Evolutionary conservation across 2,329 filamentous ascomycete genomes (phyloP), one percentile per base, ranked within the genome.

Genomic region (Aspergillus transmontanensis): DNA sequence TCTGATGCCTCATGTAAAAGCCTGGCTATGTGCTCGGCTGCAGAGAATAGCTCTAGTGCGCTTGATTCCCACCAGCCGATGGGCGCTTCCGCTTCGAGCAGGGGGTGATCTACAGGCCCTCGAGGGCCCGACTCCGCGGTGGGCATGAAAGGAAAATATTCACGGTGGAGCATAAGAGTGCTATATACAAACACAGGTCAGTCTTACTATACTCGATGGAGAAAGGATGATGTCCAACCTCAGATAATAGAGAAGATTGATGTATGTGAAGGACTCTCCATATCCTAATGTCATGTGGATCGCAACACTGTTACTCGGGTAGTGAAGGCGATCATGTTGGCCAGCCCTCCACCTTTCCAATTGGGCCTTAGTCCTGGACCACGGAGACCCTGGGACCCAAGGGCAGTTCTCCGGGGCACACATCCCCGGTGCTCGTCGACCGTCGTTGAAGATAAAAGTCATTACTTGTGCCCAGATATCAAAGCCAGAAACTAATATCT

Each of bases 391-490:
- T 7, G 30, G 9, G 5, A 53, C 57, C 57, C 57, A 59, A 5
- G 57, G 57, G 14, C 45, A 59, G 51, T 59, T 59, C 32, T 59
- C 43, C 6, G 57, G 45, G 16, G 57, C 57, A 28, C 45, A 59
- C 45, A 59, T 59, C 19, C 57, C 57, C 6, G 57, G 45, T 10
- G 57, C 57, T 6, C 45, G 57, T 3, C 57, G 43, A 7, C 57
- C 57, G 23, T 59, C 45, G 21, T 59, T 59, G 6, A 59, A 59
- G 10, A 59, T 59, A n/a, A 59, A 59, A 4, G 57, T 59, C 57
- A 59, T 59, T 11, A 59, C 57, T 36, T 59, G 57, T 4, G 57
- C 57, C 57, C 45, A 51, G 7, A 59, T 59, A 28, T 59, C 57
- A 32, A 59, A 59, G 10, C 45, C 45, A 10, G 57, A 59, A 4